These are phyloP conservation scores for Colletotrichum sp. DNA, from an alignment of 2,329 filamentous ascomycete species.

Conservation along the genomic window DNA sequence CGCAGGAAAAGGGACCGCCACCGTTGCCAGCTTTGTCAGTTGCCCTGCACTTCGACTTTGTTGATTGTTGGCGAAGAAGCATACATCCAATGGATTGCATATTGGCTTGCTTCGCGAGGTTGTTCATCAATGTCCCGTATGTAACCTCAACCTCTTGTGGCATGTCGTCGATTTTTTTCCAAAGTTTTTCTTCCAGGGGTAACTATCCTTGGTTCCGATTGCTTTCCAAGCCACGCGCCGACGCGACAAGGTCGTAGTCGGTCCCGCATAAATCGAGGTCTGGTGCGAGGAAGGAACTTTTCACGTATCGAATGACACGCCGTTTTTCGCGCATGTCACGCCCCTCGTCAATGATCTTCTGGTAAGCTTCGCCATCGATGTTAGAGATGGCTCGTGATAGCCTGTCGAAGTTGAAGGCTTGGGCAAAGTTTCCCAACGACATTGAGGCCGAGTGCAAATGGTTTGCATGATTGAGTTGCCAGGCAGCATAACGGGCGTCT, in stretches of 20 bases:
- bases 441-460: not conserved
- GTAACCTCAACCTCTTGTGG: not conserved
- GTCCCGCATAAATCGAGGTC: not conserved
- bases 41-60: not conserved
- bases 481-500: not conserved
- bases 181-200: accelerated
- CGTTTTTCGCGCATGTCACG: accelerated
- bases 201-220: not conserved
- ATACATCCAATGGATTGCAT: too few species aligned
- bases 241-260: not conserved
- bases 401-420: not conserved
- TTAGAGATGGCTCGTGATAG: accelerated
- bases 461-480: not conserved
- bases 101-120: too few species aligned
- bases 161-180: accelerated
- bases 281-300: not conserved
- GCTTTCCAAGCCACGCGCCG: not conserved
- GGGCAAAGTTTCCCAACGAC: not conserved
- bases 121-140: not conserved
- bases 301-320: not conserved
- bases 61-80: not conserved
- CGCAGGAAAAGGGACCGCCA: not conserved
- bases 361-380: not conserved
- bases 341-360: not conserved
- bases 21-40: not conserved